Evolutionary conservation across 495 filamentous ascomycete species (phyloP).

Genomic region (Pyronema omphalodes): DNA sequence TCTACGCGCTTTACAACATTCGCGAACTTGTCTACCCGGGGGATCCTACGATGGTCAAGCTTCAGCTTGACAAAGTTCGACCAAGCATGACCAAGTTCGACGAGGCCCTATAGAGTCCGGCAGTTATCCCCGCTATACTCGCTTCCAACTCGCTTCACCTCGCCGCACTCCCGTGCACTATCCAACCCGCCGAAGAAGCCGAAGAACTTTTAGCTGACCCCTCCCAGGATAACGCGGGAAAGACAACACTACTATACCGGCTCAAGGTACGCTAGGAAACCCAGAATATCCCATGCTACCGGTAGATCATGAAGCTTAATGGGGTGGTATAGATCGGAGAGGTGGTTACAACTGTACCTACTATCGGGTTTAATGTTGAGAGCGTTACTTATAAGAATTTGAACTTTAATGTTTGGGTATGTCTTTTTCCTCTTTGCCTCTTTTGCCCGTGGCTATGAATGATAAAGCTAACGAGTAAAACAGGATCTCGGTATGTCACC

Average conservation of each 20-base stretch:
- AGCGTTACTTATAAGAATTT: conserved; percentile 93
- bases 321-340: conserved; percentile 59
- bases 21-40: too few species aligned
- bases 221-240: conserved; percentile 84
- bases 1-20: not conserved
- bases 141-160: too few species aligned
- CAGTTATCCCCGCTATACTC: too few species aligned
- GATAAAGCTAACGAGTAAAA: conserved; percentile 6
- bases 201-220: conserved; percentile 2
- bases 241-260: conserved; percentile 90
- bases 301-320: too few species aligned
- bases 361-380: conserved; percentile 98
- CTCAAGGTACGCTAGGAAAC: conserved; percentile 50
- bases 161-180: not conserved
- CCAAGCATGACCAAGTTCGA: not conserved
- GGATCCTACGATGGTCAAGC: too few species aligned
- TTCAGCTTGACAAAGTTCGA: not conserved
- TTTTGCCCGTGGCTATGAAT: not conserved
- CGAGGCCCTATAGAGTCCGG: not conserved
- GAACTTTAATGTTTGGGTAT: conserved; percentile 94
- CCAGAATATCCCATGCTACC: not conserved
- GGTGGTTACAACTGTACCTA: conserved; percentile 96
- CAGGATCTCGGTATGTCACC: conserved; percentile 49
- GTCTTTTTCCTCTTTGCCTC: conserved; percentile 10
- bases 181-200: conserved; percentile 8